Conservation (phyloP, 257 asterid species). For the Henckelia pumila region DNA sequence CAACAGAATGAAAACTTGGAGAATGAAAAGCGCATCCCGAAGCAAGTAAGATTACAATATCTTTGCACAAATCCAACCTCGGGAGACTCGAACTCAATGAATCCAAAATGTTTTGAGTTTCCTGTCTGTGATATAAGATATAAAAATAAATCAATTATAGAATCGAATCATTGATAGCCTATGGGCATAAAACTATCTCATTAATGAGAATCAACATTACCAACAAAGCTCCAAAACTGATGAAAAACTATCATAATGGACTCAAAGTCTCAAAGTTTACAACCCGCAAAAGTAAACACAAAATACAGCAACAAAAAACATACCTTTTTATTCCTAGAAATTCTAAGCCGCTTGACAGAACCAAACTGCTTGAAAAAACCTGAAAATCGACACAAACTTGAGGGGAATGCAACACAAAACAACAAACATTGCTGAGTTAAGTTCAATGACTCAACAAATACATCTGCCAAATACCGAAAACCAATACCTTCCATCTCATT, state of each 20-base stretch:
- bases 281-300: background rate
- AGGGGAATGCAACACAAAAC: background rate
- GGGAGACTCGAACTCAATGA: constrained; percentile 82
- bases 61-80: constrained; percentile 55
- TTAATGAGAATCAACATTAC: background rate
- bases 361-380: constrained; percentile 96
- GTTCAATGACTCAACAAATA: background rate
- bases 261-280: background rate
- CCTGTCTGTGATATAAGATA: constrained; percentile 62
- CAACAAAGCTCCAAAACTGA: background rate
- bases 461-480: background rate
- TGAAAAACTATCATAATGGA: background rate
- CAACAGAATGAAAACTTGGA: background rate
- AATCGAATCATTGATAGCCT: constrained; percentile 12
- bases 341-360: constrained; percentile 69
- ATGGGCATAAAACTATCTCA: background rate
- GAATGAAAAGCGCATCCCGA: constrained; percentile 7
- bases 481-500: constrained; percentile 82
- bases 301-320: constrained; percentile 20
- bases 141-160: constrained; percentile 15
- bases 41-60: background rate
- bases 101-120: constrained; percentile 90
- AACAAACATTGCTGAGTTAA: background rate
- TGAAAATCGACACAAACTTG: constrained; percentile 28
- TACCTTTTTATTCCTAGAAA: constrained; percentile 91